These are phyloP conservation scores for Flueggea neowawraea DNA, from an alignment of 441 rosid species.

Conservation along the genomic window DNA sequence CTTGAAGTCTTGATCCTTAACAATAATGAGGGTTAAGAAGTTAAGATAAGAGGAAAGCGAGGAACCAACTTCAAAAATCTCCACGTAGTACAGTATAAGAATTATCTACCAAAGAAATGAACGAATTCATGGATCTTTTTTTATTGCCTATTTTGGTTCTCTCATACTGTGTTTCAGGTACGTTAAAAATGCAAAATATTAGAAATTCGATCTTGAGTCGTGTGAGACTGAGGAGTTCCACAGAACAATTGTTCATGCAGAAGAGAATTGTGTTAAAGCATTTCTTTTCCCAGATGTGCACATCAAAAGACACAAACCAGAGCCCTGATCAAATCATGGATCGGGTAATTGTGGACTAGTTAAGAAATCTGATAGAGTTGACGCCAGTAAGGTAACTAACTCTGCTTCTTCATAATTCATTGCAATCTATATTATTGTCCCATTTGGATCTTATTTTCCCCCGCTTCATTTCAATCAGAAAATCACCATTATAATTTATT, in stretches of 20 bases:
- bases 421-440: neutral
- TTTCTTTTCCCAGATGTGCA: conserved; percentile 26
- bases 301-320: conserved; percentile 17
- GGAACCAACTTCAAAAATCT: too few species aligned
- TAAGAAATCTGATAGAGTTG: conserved; percentile 63
- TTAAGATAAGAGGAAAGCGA: too few species aligned
- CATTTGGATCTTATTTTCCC: neutral
- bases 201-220: conserved; percentile 57
- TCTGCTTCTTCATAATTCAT: neutral
- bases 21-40: too few species aligned
- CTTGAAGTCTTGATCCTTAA: too few species aligned
- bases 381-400: conserved; percentile 50
- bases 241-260: conserved; percentile 9
- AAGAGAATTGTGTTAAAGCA: conserved; percentile 22
- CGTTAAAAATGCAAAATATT: conserved; percentile 40
- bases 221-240: conserved; percentile 34
- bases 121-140: too few species aligned
- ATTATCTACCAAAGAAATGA: too few species aligned
- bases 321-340: conserved; percentile 46
- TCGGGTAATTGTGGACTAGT: conserved; percentile 56
- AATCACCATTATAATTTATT: neutral
- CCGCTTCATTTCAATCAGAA: neutral
- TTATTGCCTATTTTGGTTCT: neutral
- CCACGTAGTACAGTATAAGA: too few species aligned
- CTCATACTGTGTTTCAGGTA: neutral